Evolutionary conservation across 2,329 filamentous ascomycete species (phyloP), one percentile per base, ranked within the genome.

Genomic region (Thelonectria discophora): DNA sequence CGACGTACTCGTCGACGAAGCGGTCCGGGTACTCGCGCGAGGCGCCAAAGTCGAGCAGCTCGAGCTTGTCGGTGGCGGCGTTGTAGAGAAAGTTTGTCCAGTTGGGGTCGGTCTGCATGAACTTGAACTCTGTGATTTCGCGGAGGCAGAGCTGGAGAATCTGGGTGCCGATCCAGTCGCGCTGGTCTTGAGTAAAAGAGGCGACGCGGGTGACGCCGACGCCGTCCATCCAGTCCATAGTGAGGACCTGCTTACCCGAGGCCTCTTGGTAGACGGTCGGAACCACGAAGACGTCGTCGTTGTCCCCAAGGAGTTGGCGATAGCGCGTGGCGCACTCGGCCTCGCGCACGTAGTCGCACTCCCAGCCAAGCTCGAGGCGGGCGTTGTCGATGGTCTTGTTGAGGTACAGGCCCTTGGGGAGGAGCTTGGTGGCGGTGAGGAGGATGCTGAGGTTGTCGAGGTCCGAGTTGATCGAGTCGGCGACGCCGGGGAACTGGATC

Each of bases 41-140:
- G 37, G 95, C 95, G 61, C 95, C 95, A 77, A 99, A 99, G 78
- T 99, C 96, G 54, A 99, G 88, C 1, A 99, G 86, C 77, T 97
- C 94, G 13, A 99, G 88, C 73, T 88, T 90, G 70, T 88, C 81
- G 4, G 84, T 87, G 18, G 81, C 70, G 1, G 88, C 81, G 71
- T 98, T 95, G 82, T 93, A 99, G 18, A 98, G 84, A 77, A 99
- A 99, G 78, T 99, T 99, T 34, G 94, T 98, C 95, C 95, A 99
- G 82, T 99, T 99, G 42, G 95, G 95, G 74, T 99, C 95, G 5
- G 95, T 99, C 80, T 99, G 95, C 95, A 99, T 99, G 81, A 97
- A 98, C 63, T 85, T 89, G 86, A 97, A 98, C 77, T 97, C 93
- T 66, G 90, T 90, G 69, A 98, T 94, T 79, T 98, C 95, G 60